Conservation (phyloP, 768 basidiomycete genomes). For the Saitozyma podzolica region DNA sequence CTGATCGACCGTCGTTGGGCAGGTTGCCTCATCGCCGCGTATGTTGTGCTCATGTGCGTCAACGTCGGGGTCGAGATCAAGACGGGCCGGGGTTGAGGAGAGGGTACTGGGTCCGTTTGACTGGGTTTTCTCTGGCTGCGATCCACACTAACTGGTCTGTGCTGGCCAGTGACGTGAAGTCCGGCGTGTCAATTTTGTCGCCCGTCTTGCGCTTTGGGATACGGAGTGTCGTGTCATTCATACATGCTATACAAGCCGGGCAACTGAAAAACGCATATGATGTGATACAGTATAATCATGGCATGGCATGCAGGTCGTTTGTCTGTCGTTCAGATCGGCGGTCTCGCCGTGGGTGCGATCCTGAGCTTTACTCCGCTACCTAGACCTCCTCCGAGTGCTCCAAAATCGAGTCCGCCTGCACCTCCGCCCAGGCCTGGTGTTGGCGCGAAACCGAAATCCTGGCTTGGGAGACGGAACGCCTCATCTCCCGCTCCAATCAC, state of each 20-base stretch:
- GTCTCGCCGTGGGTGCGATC: constrained; percentile 4
- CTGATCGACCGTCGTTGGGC: constrained; percentile 80
- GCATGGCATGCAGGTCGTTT: no score
- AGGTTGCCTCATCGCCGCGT: constrained; percentile 70
- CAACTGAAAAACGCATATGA: no score
- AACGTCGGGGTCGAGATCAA: constrained; percentile 77
- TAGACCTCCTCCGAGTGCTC: constrained; percentile 17
- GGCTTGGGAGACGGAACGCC: constrained; percentile 16
- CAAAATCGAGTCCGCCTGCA: constrained; percentile 2
- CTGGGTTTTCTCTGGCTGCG: neutral
- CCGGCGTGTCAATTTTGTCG: neutral
- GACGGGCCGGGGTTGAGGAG: constrained; percentile 25
- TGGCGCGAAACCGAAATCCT: constrained; percentile 13
- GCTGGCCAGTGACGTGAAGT: neutral
- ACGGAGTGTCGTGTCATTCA: neutral
- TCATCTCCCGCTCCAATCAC: constrained; percentile 18
- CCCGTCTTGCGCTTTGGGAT: neutral
- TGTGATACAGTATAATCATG: no score
- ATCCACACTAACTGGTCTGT: neutral
- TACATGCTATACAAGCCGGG: neutral
- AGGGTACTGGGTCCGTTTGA: neutral
- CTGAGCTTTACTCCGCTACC: constrained; percentile 21
- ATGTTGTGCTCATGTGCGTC: constrained; percentile 70
- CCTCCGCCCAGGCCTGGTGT: neutral
- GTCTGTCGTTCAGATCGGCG: constrained; percentile 1